A percentile compares a stretch with the other conserved stretches of the same genome.
phyloP scores from a whole-genome alignment of 2,329 filamentous ascomycete genomes.

The Monilinia fructicola region DNA sequence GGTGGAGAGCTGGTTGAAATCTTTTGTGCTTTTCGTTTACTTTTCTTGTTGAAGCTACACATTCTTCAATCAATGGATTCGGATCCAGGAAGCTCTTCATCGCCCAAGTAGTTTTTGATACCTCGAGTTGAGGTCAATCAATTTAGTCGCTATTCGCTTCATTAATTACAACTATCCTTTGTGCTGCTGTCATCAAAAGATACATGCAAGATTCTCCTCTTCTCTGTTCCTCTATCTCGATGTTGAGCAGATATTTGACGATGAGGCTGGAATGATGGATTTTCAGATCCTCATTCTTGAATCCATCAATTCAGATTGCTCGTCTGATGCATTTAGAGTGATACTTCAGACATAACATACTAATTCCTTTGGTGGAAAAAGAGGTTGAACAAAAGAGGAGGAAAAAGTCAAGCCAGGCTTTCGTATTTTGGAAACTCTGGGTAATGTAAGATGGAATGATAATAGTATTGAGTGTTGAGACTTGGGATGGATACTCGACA shows the following conservation, averaged over 20 bases:
- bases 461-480: neutral
- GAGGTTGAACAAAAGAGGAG: neutral
- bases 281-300: neutral
- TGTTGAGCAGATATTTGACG: neutral
- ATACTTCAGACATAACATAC: neutral
- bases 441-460: neutral
- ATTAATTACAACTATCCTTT: neutral
- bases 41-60: no score
- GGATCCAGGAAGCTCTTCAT: no score
- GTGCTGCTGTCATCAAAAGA: neutral
- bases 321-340: neutral
- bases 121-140: no score
- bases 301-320: neutral
- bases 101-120: no score
- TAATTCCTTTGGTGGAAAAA: neutral
- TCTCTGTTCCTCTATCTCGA: neutral
- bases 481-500: neutral
- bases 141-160: neutral
- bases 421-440: neutral
- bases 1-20: no score
- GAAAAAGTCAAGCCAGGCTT: no score
- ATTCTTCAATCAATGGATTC: no score
- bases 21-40: no score
- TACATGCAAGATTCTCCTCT: neutral
- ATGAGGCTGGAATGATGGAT: neutral